Evolutionary conservation across 2,329 filamentous ascomycete species (phyloP), one percentile per base, ranked within the genome.

Genomic region (Microdochium nivale): DNA sequence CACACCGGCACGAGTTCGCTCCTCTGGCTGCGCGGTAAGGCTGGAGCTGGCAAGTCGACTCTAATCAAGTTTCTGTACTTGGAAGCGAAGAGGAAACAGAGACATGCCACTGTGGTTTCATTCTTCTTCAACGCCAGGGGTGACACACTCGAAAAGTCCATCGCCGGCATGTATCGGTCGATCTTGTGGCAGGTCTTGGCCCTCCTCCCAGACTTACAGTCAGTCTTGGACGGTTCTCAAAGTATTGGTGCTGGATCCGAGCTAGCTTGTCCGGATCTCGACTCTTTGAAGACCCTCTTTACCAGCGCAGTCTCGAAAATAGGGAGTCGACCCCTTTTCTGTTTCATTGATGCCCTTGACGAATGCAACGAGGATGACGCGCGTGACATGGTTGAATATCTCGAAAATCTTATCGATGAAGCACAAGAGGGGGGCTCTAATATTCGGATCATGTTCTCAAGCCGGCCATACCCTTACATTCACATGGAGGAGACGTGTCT

Each of bases 101-200:
- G n/a, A n/a, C n/a, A n/a, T n/a, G n/a, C n/a, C n/a, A 54, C 35
- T 44, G 55, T 71, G 0, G 51, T 75, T 1, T 70, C 68, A 0
- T 78, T 76, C 60, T 79, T 77, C 60, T 78, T 78, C 64, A 72
- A 77, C 51, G 73, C 73, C 0, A 60, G 71, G 51, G 75, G 74
- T 0, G 60, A 64, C 0, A 27, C 60, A 3, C 58, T 76, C 8
- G 74, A 81, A 47, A 76, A 65, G 50, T 70, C 75, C 0, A 64
- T 67, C 0, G 25, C 62, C 0, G 78, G 79, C 0, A 69, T 82
- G 61, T 80, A 78, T 54, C 67, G 77, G 2, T 76, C 75, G 0
- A 50, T 82, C 0, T 51, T 81, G 0, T 54, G 64, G 1, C 75
- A 81, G n/a, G n/a, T n/a, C 0, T 59, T 81, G 0, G 25, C 63